A percentile compares a stretch with the other conserved stretches of the same genome.
These are phyloP conservation scores for Seiridium cupressi DNA, from an alignment of 2,329 filamentous ascomycete species.

Conservation along the genomic window DNA sequence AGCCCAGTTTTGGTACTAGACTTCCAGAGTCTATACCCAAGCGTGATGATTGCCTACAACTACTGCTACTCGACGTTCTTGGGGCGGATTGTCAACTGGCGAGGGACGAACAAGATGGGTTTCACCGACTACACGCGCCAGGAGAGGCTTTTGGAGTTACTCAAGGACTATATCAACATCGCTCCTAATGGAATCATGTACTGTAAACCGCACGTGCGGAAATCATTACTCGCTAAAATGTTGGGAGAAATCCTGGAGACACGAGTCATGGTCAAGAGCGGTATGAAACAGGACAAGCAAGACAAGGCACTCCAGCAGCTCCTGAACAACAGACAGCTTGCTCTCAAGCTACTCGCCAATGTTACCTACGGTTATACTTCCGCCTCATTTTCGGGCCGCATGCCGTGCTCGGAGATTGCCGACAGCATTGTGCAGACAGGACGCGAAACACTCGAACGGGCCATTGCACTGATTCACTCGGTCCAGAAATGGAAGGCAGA, in stretches of 20 bases:
- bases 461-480: slow-evolving; percentile 89
- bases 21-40: slow-evolving; percentile 94
- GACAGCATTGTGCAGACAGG: slow-evolving; percentile 98
- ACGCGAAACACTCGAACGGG: slow-evolving; percentile 89
- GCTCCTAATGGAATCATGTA: slow-evolving; percentile 98
- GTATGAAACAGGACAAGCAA: slow-evolving; percentile 91
- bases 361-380: slow-evolving; percentile 98
- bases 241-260: slow-evolving; percentile 93
- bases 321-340: slow-evolving; percentile 89
- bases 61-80: slow-evolving; percentile 98
- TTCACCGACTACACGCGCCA: slow-evolving; percentile 84
- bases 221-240: slow-evolving; percentile 94
- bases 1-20: slow-evolving; percentile 89
- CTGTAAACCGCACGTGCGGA: slow-evolving; percentile 78
- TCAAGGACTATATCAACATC: slow-evolving; percentile 86
- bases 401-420: slow-evolving; percentile 97
- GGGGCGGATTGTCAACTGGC: slow-evolving; percentile 81
- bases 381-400: slow-evolving; percentile 91
- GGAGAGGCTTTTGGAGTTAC: slow-evolving; percentile 69
- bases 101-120: slow-evolving; percentile 92
- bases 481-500: slow-evolving; percentile 87
- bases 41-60: slow-evolving; percentile 99
- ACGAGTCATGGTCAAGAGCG: slow-evolving; percentile 94
- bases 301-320: slow-evolving; percentile 83
- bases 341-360: slow-evolving; percentile 95